These are phyloP conservation scores for Medicago ruthenica DNA, from an alignment of 306 rosid species.

Conservation along the genomic window DNA sequence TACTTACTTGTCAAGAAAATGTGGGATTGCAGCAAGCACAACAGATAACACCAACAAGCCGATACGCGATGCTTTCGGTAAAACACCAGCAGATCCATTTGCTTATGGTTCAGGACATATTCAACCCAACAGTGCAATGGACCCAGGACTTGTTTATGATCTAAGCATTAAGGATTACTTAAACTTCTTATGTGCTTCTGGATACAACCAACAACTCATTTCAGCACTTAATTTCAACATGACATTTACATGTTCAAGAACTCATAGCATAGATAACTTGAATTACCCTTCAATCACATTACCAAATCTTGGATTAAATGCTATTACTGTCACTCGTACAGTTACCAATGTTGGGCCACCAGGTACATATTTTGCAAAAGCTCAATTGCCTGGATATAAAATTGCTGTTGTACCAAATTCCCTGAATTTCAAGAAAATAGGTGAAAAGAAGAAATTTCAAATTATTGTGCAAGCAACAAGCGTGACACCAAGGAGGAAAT, in stretches of 20 bases:
- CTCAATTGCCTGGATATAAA: slow-evolving; percentile 47
- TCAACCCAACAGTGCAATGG: slow-evolving; percentile 57
- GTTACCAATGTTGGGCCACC: slow-evolving; percentile 57
- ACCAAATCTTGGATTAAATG: slow-evolving; percentile 42
- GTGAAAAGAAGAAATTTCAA: slow-evolving; percentile 62
- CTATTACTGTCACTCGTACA: slow-evolving; percentile 36
- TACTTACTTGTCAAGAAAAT: background rate
- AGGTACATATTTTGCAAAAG: slow-evolving; percentile 54
- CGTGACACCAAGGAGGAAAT: slow-evolving; percentile 17
- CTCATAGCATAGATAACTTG: slow-evolving; percentile 50
- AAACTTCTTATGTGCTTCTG: slow-evolving; percentile 50
- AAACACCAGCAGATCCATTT: slow-evolving; percentile 51
- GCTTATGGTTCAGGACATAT: slow-evolving; percentile 74
- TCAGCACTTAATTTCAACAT: slow-evolving; percentile 37
- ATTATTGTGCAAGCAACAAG: slow-evolving; percentile 44
- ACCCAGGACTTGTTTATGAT: slow-evolving; percentile 53
- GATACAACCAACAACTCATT: slow-evolving; percentile 42
- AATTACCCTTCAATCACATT: slow-evolving; percentile 78
- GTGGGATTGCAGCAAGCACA: slow-evolving; percentile 55
- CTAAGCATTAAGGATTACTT: slow-evolving; percentile 40
- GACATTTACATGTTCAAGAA: slow-evolving; percentile 42
- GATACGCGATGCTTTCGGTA: slow-evolving; percentile 42
- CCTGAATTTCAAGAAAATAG: slow-evolving; percentile 49
- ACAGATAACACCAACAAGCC: slow-evolving; percentile 46
- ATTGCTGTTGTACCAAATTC: slow-evolving; percentile 51